These are phyloP conservation scores for Coniochaeta hoffmannii DNA, from an alignment of 2,329 filamentous ascomycete genomes.

Conservation along the genomic window DNA sequence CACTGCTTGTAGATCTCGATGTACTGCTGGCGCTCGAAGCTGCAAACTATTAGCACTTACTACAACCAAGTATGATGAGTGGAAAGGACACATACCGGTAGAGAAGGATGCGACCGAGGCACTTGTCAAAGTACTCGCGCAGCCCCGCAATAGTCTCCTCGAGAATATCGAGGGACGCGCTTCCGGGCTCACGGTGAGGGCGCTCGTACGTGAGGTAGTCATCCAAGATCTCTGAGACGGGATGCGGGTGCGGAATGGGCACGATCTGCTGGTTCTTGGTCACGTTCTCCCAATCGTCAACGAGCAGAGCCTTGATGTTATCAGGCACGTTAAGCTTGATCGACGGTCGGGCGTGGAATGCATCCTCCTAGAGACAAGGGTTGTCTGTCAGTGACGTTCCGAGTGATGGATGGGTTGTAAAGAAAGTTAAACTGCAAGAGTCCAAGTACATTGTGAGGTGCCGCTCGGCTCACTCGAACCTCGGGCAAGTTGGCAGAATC, in stretches of 20 bases:
- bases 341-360: conserved; percentile 74
- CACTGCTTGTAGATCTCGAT: conserved; percentile 67
- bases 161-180: conserved; percentile 73
- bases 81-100: conserved; percentile 51
- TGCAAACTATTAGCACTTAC: conserved; percentile 22
- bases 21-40: conserved; percentile 88
- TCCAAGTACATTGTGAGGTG: neutral
- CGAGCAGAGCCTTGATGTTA: conserved; percentile 81
- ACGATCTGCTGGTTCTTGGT: conserved; percentile 93
- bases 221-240: conserved; percentile 70
- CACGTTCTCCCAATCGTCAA: conserved; percentile 98
- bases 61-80: neutral
- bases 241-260: conserved; percentile 67
- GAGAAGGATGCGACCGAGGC: conserved; percentile 77
- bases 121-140: conserved; percentile 90
- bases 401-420: neutral
- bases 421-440: neutral
- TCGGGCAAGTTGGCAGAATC: neutral
- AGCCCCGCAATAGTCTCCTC: conserved; percentile 83
- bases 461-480: neutral
- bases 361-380: conserved; percentile 62
- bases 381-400: neutral
- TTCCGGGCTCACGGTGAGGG: conserved; percentile 55
- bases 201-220: conserved; percentile 70
- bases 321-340: conserved; percentile 85